Conservation (phyloP, 1,284 basidiomycete species). For the Puccinia coronata region DNA sequence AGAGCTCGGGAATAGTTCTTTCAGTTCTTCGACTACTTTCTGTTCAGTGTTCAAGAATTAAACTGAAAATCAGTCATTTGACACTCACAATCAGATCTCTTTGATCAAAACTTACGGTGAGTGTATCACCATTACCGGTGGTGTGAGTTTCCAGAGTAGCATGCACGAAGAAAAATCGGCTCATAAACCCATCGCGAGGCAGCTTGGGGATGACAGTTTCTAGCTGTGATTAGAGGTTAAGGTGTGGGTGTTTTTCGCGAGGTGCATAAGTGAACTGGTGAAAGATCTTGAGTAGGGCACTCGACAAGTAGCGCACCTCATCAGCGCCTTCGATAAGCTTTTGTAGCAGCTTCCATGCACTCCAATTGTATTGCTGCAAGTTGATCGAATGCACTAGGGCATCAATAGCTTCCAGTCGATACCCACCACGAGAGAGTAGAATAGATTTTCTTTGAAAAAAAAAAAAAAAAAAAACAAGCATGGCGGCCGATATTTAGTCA, state of each 20-base stretch:
- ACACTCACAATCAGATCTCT: slow-evolving; percentile 42
- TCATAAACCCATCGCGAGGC: slow-evolving; percentile 68
- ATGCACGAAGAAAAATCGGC: slow-evolving; percentile 84
- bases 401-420: slow-evolving; percentile 83
- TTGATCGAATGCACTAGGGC: slow-evolving; percentile 75
- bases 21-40: slow-evolving; percentile 72
- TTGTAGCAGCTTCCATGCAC: slow-evolving; percentile 79
- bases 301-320: slow-evolving; percentile 66
- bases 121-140: slow-evolving; percentile 67
- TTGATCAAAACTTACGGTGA: slow-evolving; percentile 51
- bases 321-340: slow-evolving; percentile 82
- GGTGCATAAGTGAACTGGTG: slow-evolving; percentile 15
- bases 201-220: slow-evolving; percentile 64
- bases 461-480: too few species aligned
- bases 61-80: not conserved
- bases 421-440: slow-evolving; percentile 73
- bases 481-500: not conserved
- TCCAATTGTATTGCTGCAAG: slow-evolving; percentile 93
- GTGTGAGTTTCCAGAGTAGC: slow-evolving; percentile 86
- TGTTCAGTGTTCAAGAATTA: slow-evolving; percentile 49
- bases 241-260: not conserved
- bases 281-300: not conserved
- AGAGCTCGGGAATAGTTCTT: slow-evolving; percentile 78
- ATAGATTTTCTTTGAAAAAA: slow-evolving; percentile 68
- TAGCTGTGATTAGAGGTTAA: not conserved